Conservation (phyloP, 352 stramenopile genomes). For the Halophytophthora polymorphica region DNA sequence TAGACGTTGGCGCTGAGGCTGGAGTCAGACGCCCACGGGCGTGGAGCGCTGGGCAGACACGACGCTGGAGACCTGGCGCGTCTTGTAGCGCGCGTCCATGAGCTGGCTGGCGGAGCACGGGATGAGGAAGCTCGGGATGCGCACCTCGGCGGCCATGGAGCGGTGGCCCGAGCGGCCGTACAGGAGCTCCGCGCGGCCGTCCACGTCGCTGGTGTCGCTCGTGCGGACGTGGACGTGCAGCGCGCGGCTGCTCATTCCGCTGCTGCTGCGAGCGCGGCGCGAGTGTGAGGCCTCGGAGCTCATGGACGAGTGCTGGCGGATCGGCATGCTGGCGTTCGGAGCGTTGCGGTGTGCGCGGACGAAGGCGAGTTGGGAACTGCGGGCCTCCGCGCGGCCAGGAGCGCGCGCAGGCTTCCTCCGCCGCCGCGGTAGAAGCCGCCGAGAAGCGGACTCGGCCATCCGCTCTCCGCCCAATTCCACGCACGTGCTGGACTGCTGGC, state of each 20-base stretch:
- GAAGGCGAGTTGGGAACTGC: no score
- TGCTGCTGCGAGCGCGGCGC: not conserved
- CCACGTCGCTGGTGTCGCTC: not conserved
- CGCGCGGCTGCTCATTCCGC: not conserved
- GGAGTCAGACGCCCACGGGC: constrained; percentile 4
- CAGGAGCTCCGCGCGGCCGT: constrained; percentile 11
- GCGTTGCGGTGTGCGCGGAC: no score
- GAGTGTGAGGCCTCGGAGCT: no score
- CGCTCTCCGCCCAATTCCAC: no score
- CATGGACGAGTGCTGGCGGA: no score
- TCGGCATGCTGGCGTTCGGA: no score
- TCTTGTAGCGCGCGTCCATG: constrained; percentile 57
- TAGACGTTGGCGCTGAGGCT: not conserved
- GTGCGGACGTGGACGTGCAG: no score
- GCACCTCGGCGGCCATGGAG: constrained; percentile 38
- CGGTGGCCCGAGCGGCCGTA: constrained; percentile 19
- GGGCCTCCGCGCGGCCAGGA: no score
- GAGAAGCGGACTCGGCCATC: no score
- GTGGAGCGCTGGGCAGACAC: constrained; percentile 6
- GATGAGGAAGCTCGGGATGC: constrained; percentile 58
- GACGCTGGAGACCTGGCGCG: constrained; percentile 14
- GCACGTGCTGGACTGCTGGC: no score
- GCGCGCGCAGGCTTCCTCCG: no score
- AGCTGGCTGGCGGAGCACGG: constrained; percentile 45
- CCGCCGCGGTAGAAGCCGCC: no score